Conservation (phyloP, 176 grass and related monocot genomes). For the Aegilops umbellulata region DNA sequence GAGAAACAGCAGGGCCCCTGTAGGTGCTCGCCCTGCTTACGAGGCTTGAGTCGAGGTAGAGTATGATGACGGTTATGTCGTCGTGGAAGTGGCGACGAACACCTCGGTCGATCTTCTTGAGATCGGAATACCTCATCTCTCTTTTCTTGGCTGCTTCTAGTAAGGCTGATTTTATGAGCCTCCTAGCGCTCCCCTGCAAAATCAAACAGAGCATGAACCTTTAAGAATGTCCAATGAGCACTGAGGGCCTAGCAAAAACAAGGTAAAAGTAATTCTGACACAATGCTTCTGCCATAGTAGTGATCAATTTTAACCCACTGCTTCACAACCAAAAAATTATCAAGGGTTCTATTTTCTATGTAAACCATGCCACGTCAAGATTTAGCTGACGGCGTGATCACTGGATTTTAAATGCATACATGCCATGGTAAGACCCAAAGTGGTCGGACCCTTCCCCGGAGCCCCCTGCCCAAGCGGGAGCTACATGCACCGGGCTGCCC, state of each 20-base stretch:
- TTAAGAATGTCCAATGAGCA: neutral
- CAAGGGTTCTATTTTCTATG: neutral
- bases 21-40: constrained; percentile 54
- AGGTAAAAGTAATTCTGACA: neutral
- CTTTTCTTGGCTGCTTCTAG: constrained; percentile 90
- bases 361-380: neutral
- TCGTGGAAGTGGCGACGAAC: constrained; percentile 95
- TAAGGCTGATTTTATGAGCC: constrained; percentile 63
- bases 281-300: neutral
- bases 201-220: constrained; percentile 24
- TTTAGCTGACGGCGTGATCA: neutral
- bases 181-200: constrained; percentile 79
- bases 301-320: neutral
- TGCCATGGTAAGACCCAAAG: no score
- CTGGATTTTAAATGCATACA: neutral
- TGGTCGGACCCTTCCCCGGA: no score
- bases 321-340: neutral
- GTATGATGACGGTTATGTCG: constrained; percentile 79
- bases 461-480: no score
- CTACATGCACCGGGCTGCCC: no score
- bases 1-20: constrained; percentile 45
- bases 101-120: constrained; percentile 91
- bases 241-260: neutral
- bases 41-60: constrained; percentile 77
- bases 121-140: constrained; percentile 96